phyloP scores from a whole-genome alignment of 1,139 yeast species.

The Scheffersomyces stambukii region DNA sequence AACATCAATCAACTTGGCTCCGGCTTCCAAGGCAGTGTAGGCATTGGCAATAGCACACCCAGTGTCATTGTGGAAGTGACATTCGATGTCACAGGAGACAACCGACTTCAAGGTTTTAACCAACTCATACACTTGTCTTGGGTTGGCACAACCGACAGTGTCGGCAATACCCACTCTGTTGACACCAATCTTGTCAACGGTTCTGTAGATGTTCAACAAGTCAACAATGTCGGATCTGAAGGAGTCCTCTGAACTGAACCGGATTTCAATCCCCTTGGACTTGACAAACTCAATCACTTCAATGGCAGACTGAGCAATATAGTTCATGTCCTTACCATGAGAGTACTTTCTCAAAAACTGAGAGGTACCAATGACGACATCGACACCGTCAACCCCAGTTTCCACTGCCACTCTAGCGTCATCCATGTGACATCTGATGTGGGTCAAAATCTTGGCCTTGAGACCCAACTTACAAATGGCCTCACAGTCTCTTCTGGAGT shows the following conservation, averaged over 20 bases:
- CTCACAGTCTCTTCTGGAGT: slow-evolving; percentile 89
- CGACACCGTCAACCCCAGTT: slow-evolving; percentile 98
- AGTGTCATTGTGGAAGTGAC: slow-evolving; percentile 98
- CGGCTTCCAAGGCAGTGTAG: slow-evolving; percentile 96
- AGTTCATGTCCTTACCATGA: slow-evolving; percentile 98
- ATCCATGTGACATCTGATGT: slow-evolving; percentile 98
- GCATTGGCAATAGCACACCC: slow-evolving; percentile 99
- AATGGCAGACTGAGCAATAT: slow-evolving; percentile 92
- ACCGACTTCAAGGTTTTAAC: slow-evolving; percentile 91
- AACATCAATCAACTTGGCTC: slow-evolving; percentile 92
- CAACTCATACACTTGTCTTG: slow-evolving; percentile 96
- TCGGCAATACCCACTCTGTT: slow-evolving; percentile 99
- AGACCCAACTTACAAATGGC: slow-evolving; percentile 96
- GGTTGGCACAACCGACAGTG: slow-evolving; percentile 98
- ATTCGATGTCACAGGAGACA: slow-evolving; percentile 95
- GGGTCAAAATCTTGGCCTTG: slow-evolving; percentile 88
- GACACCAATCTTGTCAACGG: slow-evolving; percentile 96
- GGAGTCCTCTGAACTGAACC: slow-evolving; percentile 96
- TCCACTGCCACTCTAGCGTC: slow-evolving; percentile 96
- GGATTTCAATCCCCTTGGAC: slow-evolving; percentile 93
- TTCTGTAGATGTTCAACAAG: slow-evolving; percentile 88
- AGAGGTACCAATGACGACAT: slow-evolving; percentile 96
- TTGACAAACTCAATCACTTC: slow-evolving; percentile 98
- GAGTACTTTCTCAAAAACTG: slow-evolving; percentile 92
- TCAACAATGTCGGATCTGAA: slow-evolving; percentile 97